Conservation (phyloP, 2,329 filamentous ascomycete species). For the Elsinoe necatrix region DNA sequence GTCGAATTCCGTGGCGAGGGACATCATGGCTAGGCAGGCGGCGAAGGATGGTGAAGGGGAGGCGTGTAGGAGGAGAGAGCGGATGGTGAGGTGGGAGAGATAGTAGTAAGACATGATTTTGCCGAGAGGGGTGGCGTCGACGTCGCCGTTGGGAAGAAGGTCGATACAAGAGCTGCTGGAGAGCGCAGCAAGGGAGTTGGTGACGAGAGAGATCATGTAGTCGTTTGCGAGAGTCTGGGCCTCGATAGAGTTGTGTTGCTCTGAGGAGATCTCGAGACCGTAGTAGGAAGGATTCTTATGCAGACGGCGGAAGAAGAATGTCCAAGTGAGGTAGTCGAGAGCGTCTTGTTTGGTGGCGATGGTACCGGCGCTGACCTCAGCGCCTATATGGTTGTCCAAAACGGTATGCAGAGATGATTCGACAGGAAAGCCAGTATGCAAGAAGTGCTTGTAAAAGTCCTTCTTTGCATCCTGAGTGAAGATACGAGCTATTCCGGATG, state of each 20-base stretch:
- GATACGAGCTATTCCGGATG: slow-evolving; percentile 89
- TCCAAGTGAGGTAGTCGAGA: slow-evolving; percentile 96
- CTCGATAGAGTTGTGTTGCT: slow-evolving; percentile 79
- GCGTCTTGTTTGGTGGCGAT: slow-evolving; percentile 93
- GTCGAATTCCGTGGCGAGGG: slow-evolving; percentile 86
- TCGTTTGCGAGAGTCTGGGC: slow-evolving; percentile 86
- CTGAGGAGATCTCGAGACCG: slow-evolving; percentile 82
- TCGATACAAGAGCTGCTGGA: slow-evolving; percentile 76
- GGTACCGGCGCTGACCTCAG: slow-evolving; percentile 88
- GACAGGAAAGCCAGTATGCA: slow-evolving; percentile 95
- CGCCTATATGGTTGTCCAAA: slow-evolving; percentile 90
- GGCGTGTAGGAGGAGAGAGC: slow-evolving; percentile 68
- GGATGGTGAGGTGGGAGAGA: slow-evolving; percentile 83
- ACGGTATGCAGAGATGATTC: slow-evolving; percentile 95
- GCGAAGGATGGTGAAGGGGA: slow-evolving; percentile 68
- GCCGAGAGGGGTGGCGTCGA: slow-evolving; percentile 81
- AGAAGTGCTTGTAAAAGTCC: slow-evolving; percentile 98
- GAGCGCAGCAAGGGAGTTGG: slow-evolving; percentile 73
- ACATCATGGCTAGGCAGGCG: slow-evolving; percentile 87
- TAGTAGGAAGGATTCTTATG: slow-evolving; percentile 99
- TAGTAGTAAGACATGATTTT: slow-evolving; percentile 99
- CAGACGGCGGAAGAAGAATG: slow-evolving; percentile 93
- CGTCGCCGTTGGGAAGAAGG: slow-evolving; percentile 75
- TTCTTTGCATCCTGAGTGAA: slow-evolving; percentile 98
- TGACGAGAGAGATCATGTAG: slow-evolving; percentile 89